Conservation (phyloP, 2,329 filamentous ascomycete species). For the Cryphonectria nitschkei region DNA sequence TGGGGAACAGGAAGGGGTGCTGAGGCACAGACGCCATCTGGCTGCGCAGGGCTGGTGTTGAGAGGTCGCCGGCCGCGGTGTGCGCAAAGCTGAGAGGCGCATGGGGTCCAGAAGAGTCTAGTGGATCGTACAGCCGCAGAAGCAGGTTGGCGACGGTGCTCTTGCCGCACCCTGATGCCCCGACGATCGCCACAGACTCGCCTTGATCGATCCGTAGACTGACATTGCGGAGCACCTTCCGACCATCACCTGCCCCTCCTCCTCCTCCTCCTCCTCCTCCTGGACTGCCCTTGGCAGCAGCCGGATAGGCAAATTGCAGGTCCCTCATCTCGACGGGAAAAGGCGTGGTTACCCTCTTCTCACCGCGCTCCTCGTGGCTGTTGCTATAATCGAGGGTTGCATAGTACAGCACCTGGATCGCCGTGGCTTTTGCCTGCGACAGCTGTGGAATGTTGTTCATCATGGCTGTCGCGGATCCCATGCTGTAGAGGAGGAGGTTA, state of each 20-base stretch:
- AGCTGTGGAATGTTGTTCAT: slow-evolving; percentile 81
- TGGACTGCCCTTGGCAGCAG: slow-evolving; percentile 49
- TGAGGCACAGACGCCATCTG: slow-evolving; percentile 72
- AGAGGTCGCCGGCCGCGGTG: slow-evolving; percentile 59
- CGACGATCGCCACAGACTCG: slow-evolving; percentile 77
- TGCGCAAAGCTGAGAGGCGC: slow-evolving; percentile 61
- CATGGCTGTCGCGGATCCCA: slow-evolving; percentile 72
- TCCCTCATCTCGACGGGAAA: slow-evolving; percentile 57
- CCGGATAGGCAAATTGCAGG: slow-evolving; percentile 74
- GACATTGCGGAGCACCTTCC: slow-evolving; percentile 63
- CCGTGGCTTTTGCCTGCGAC: slow-evolving; percentile 72
- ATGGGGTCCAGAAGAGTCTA: not conserved
- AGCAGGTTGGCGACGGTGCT: slow-evolving; percentile 80
- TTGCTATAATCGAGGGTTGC: slow-evolving; percentile 58
- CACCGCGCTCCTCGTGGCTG: slow-evolving; percentile 62
- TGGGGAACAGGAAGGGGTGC: slow-evolving; percentile 75
- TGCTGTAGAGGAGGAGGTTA: slow-evolving; percentile 81
- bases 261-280: no score
- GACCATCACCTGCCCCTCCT: not conserved
- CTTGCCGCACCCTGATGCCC: slow-evolving; percentile 87
- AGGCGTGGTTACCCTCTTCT: slow-evolving; percentile 38
- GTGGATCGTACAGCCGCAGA: slow-evolving; percentile 67
- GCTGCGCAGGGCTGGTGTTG: slow-evolving; percentile 62
- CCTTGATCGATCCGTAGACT: slow-evolving; percentile 66
- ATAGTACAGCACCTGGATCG: slow-evolving; percentile 72